Percentiles rank a stretch among this genome's conserved stretches.
Evolutionary conservation across 108 stramenopile genomes (phyloP).

Genomic region (Stephanodiscus triporus): DNA sequence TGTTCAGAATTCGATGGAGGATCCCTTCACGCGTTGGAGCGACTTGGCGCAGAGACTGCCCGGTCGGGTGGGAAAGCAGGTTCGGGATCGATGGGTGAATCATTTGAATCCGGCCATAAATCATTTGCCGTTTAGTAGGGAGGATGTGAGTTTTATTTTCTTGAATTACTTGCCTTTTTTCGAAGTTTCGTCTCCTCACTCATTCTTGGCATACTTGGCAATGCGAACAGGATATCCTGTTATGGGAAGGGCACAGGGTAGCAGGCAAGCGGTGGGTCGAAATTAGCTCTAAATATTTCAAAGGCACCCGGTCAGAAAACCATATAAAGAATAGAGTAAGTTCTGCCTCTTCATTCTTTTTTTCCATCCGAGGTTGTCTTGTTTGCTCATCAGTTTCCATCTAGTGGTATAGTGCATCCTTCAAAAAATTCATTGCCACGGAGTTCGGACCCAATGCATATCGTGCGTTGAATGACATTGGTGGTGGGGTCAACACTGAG

Average conservation of each 20-base stretch:
- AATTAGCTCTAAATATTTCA: conserved; percentile 84
- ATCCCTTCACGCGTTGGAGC: conserved; percentile 88
- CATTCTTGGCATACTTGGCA: not conserved
- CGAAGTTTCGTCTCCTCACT: not conserved
- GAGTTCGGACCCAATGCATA: conserved; percentile 50
- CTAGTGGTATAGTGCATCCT: conserved; percentile 84
- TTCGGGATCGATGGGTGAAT: conserved; percentile 92
- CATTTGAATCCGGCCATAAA: conserved; percentile 87
- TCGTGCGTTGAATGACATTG: conserved; percentile 11
- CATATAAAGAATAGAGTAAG: conserved; percentile 84
- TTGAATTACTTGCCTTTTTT: not conserved
- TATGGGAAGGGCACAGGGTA: conserved; percentile 83
- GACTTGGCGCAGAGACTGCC: conserved; percentile 84
- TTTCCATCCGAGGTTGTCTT: too few species aligned
- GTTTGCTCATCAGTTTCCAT: too few species aligned
- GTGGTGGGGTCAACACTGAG: not conserved
- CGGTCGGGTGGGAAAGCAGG: conserved; percentile 88
- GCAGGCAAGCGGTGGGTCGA: conserved; percentile 89
- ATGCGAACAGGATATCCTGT: conserved; percentile 50
- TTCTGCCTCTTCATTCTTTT: too few species aligned
- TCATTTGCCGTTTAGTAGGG: conserved; percentile 75
- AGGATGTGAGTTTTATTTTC: conserved; percentile 53
- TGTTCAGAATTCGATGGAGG: conserved; percentile 71
- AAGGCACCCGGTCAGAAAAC: conserved; percentile 80
- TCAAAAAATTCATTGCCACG: conserved; percentile 49